Evolutionary conservation across 345 rosid species (phyloP).

Genomic region (Eucalyptus polybractea): DNA sequence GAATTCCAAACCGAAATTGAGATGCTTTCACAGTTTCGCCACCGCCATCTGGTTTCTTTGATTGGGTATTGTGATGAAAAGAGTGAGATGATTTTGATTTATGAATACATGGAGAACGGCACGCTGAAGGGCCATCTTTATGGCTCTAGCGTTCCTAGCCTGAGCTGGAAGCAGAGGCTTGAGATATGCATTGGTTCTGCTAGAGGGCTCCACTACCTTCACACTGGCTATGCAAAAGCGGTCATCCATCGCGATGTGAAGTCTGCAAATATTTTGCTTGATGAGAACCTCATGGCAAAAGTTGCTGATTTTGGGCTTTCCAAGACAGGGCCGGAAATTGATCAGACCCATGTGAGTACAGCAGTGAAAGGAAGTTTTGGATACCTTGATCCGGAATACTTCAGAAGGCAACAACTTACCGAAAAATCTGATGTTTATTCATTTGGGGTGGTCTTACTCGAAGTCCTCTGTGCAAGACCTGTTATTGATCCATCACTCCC

Average conservation of each 20-base stretch:
- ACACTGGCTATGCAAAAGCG: conserved; percentile 56
- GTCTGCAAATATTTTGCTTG: conserved; percentile 65
- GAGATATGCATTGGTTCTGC: conserved; percentile 68
- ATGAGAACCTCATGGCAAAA: conserved; percentile 69
- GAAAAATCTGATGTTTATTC: conserved; percentile 92
- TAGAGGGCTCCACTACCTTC: conserved; percentile 66
- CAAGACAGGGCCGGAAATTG: conserved; percentile 86
- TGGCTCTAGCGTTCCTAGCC: conserved; percentile 41
- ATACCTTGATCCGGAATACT: conserved; percentile 84
- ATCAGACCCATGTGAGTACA: conserved; percentile 93
- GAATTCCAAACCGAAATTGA: conserved; percentile 78
- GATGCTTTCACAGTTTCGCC: conserved; percentile 74
- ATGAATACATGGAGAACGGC: conserved; percentile 77
- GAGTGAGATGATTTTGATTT: conserved; percentile 68
- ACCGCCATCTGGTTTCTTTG: conserved; percentile 69
- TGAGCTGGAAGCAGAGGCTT: conserved; percentile 58
- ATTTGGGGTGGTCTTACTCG: conserved; percentile 84
- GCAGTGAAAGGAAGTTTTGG: conserved; percentile 96
- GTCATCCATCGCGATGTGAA: conserved; percentile 72
- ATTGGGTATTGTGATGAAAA: conserved; percentile 77
- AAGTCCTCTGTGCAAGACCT: conserved; percentile 90
- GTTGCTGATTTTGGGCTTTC: conserved; percentile 84
- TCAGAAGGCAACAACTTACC: conserved; percentile 81
- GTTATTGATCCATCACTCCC: conserved; percentile 85
- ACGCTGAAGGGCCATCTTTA: conserved; percentile 62